A percentile compares a stretch with the other conserved stretches of the same genome.
Evolutionary conservation across 2,329 filamentous ascomycete genomes (phyloP).

Genomic region (Diaporthe helianthi): DNA sequence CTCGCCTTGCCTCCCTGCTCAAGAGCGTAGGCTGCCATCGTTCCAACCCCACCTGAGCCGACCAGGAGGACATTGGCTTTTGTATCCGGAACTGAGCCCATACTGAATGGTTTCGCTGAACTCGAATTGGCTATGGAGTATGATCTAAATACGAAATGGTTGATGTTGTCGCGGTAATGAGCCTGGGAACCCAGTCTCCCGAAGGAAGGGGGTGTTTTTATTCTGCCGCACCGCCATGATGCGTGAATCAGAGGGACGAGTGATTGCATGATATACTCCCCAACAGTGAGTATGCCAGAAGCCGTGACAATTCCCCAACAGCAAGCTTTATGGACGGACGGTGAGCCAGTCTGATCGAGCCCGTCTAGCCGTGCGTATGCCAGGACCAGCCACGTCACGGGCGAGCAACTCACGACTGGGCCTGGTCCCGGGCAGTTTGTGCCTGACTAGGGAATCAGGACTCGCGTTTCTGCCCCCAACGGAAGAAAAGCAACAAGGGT

Average conservation of each 20-base stretch:
- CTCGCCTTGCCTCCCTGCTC: constrained; percentile 56
- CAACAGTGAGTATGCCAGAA: neutral
- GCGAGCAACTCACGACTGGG: neutral
- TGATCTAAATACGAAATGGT: too few species aligned
- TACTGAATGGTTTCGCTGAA: neutral
- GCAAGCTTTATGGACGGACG: neutral
- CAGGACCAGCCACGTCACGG: constrained; percentile 16
- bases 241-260: neutral
- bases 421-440: neutral
- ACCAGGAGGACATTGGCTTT: constrained; percentile 55
- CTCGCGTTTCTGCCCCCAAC: neutral
- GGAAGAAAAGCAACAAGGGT: neutral
- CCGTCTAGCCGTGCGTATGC: too few species aligned
- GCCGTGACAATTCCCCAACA: neutral
- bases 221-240: constrained; percentile 20
- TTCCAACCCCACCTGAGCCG: constrained; percentile 62
- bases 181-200: neutral
- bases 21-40: constrained; percentile 62
- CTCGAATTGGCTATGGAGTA: neutral
- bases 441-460: neutral
- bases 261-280: constrained; percentile 15
- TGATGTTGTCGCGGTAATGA: neutral
- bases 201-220: neutral
- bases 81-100: constrained; percentile 1
- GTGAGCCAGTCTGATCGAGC: constrained; percentile 5